Conservation (phyloP, 306 rosid genomes). For the barrel medic (Medicago truncatula) region DNA sequence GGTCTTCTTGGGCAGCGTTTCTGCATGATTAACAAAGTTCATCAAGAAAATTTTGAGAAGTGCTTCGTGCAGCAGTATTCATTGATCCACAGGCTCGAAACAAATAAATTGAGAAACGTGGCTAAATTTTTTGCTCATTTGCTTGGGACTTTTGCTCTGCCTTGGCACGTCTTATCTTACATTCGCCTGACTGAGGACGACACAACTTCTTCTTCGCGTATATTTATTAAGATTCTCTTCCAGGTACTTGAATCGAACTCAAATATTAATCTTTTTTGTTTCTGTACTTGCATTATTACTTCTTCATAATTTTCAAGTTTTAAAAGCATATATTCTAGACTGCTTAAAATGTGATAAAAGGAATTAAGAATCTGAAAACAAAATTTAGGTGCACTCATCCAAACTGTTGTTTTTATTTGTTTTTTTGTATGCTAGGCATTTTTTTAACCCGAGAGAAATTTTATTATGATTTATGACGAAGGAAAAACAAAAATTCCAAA, state of each 20-base stretch:
- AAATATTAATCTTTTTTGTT: constrained; percentile 2
- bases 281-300: constrained; percentile 24
- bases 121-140: constrained; percentile 89
- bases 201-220: constrained; percentile 88
- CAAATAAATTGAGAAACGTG: constrained; percentile 80
- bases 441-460: not conserved
- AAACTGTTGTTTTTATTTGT: too few relatives aligned
- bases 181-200: constrained; percentile 90
- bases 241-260: constrained; percentile 59
- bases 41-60: constrained; percentile 90
- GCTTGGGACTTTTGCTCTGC: constrained; percentile 88
- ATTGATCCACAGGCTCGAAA: constrained; percentile 86
- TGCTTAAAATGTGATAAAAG: constrained; percentile 21
- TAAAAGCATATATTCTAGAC: constrained; percentile 26
- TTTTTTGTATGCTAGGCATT: not conserved
- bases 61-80: constrained; percentile 96
- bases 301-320: not conserved
- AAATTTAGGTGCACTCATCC: too few relatives aligned
- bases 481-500: not conserved
- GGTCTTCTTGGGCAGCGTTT: constrained; percentile 93
- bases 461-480: not conserved
- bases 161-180: constrained; percentile 85
- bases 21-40: constrained; percentile 85
- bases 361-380: constrained; percentile 16
- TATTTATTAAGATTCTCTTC: constrained; percentile 88